Conservation (phyloP, 768 basidiomycete genomes). For the Dioszegia hungarica region DNA sequence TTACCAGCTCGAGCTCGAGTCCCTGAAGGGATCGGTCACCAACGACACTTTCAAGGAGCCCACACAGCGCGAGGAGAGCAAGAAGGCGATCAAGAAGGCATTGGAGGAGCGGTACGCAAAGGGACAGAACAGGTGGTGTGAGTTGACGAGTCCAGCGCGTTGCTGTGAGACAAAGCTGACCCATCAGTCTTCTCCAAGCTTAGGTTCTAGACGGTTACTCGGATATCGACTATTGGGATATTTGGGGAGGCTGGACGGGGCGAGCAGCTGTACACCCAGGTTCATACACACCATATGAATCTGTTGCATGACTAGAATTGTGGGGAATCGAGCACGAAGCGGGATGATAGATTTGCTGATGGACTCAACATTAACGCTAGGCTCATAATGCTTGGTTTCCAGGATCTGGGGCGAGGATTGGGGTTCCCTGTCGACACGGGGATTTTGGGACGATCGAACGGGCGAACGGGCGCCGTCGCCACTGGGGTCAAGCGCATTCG, state of each 20-base stretch:
- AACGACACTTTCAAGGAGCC: conserved; percentile 96
- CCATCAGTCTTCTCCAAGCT: conserved; percentile 49
- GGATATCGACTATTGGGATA: conserved; percentile 1
- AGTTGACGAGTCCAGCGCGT: conserved; percentile 6
- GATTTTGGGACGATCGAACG: too few relatives aligned
- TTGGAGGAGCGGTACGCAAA: conserved; percentile 88
- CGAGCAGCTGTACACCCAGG: conserved; percentile 3
- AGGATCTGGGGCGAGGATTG: too few relatives aligned
- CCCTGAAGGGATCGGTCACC: conserved; percentile 77
- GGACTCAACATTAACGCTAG: too few relatives aligned
- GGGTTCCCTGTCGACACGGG: too few relatives aligned
- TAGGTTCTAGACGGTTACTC: conserved; percentile 38
- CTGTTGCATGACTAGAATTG: conserved; percentile 4
- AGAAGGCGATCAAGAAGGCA: conserved; percentile 93
- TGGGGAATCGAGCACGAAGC: neutral
- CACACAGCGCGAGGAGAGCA: conserved; percentile 85
- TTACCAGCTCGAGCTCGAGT: conserved; percentile 94
- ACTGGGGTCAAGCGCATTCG: too few relatives aligned
- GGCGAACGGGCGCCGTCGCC: too few relatives aligned
- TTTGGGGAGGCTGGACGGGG: conserved; percentile 1
- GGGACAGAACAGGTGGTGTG: conserved; percentile 94
- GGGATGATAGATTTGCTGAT: too few relatives aligned
- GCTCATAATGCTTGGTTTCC: neutral
- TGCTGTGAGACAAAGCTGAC: conserved; percentile 3
- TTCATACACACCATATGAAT: conserved; percentile 8